Base-by-base conservation (phyloP, 1,139 yeast genomes). In the Pneumocystis canis region DNA sequence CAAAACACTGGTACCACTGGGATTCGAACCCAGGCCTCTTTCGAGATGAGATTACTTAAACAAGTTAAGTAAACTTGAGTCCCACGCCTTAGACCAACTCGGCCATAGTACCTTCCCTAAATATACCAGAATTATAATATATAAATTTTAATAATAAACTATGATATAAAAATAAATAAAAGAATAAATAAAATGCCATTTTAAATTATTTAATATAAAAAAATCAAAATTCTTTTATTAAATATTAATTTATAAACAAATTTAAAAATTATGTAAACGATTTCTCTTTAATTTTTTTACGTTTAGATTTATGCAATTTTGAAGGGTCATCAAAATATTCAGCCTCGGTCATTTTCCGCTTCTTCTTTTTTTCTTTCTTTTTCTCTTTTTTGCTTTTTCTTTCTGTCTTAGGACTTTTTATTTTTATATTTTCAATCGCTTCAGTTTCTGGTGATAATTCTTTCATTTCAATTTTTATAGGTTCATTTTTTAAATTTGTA, bases 51-150 rank as follows among this genome's bases (percentile, higher is more conserved):
- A 47, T 47, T 25, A 5, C 31, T 25, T 25, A 14, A 32, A 2
- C 39, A 37, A 37, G 40, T 16, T 37, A 37, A 5, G n/a, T 11
- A 16, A 47, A 25, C 54, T 47, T 47, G 54, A 47, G 54, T 47
- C 54, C 54, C 54, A 47, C 54, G 54, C 54, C 54, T 47, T 47
- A 47, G 54, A 47, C 54, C 54, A 47, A 47, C 54, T 47, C 54
- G 54, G 54, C 54, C 54, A 47, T 47, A 47, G 54, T 47, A 47
- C 54, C 54, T 47, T 32, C 5, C 16, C n/a, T 11, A 47, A 6
- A 11, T 2, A 1, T 11, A 1, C 6, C 9, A 11, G 14, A 47
- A 9, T 47, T 47, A 25, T 25, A 47, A 47, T 47, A 47, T 47
- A 47, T 47, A 47, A 47, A 47, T 5, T 47, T 37, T 37, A 37